These are phyloP conservation scores for Eragrostis tef DNA, from an alignment of 202 grass and related monocot genomes.

Conservation along the genomic window DNA sequence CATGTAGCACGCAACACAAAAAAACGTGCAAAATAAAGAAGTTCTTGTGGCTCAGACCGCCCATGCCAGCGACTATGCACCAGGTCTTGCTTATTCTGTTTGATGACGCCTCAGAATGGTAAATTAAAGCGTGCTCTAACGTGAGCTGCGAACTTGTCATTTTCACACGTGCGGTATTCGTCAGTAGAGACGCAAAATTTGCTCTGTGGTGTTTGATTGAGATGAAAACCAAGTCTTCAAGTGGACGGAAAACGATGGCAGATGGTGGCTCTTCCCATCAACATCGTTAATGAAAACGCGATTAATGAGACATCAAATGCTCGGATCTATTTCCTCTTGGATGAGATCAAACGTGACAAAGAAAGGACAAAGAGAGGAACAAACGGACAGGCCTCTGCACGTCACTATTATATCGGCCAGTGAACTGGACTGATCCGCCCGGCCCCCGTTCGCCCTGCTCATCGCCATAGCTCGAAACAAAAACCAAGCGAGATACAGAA, in stretches of 20 bases:
- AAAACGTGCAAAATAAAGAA: background rate
- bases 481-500: background rate
- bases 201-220: background rate
- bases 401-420: background rate
- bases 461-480: slow-evolving; percentile 2
- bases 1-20: background rate
- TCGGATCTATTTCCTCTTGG: background rate
- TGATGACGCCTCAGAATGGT: background rate
- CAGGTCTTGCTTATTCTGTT: background rate
- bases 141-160: background rate
- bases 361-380: background rate
- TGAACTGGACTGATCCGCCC: background rate
- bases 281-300: background rate
- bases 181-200: background rate
- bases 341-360: background rate
- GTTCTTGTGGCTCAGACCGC: no score
- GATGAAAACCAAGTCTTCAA: background rate
- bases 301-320: background rate
- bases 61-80: no score
- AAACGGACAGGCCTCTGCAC: background rate
- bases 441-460: background rate
- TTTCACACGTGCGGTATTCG: background rate
- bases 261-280: background rate
- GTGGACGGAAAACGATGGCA: no score
- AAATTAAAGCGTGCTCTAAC: background rate